These are phyloP conservation scores for Brassica cretica DNA, from an alignment of 345 rosid genomes.

Conservation along the genomic window DNA sequence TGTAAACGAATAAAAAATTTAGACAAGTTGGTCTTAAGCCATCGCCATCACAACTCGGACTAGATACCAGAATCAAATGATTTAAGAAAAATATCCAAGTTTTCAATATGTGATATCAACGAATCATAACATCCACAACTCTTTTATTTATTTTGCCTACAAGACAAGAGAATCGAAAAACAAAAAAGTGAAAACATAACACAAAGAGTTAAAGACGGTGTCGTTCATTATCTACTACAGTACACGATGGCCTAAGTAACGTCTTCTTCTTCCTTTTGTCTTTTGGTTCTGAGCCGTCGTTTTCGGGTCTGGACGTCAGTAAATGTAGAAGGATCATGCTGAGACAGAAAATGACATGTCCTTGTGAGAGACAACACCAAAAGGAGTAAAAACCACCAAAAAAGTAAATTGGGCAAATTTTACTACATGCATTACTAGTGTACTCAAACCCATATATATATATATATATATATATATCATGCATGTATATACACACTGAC, in stretches of 20 bases:
- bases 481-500: slow-evolving; percentile 10
- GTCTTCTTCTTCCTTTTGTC: slow-evolving; percentile 27
- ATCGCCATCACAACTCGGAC: slow-evolving; percentile 31
- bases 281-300: slow-evolving; percentile 37
- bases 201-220: slow-evolving; percentile 11
- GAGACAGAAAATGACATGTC: slow-evolving; percentile 40
- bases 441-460: background rate
- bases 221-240: slow-evolving; percentile 22
- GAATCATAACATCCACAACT: slow-evolving; percentile 29
- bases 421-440: background rate
- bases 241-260: slow-evolving; percentile 24
- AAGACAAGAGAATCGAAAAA: background rate
- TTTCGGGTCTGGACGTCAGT: slow-evolving; percentile 37
- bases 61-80: slow-evolving; percentile 9
- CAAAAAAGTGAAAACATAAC: background rate
- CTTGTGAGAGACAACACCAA: slow-evolving; percentile 40
- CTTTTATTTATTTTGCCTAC: background rate
- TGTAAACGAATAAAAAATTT: background rate
- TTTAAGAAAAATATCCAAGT: background rate
- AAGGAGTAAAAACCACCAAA: slow-evolving; percentile 34
- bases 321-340: slow-evolving; percentile 41
- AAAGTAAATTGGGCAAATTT: slow-evolving; percentile 3
- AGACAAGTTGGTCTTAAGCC: slow-evolving; percentile 23
- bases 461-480: background rate
- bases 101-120: slow-evolving; percentile 23